A percentile compares a stretch with the other conserved stretches of the same genome.
Conservation (phyloP, 2,329 filamentous ascomycete genomes). For the Botrytis porri region DNA sequence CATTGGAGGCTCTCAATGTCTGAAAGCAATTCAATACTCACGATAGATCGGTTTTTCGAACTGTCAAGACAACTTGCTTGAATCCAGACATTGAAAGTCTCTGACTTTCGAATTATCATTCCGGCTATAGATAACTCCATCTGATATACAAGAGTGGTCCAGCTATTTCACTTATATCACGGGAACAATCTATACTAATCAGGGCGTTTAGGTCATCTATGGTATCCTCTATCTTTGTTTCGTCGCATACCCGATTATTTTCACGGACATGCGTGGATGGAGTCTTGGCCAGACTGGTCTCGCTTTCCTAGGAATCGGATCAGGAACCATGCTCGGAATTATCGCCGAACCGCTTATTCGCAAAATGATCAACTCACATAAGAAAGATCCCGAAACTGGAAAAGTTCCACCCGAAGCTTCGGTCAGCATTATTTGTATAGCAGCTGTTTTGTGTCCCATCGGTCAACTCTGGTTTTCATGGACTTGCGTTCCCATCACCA, state of each 20-base stretch:
- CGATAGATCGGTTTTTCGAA: neutral
- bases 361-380: conserved; percentile 72
- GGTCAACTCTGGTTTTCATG: conserved; percentile 86
- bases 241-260: conserved; percentile 85
- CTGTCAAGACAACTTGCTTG: neutral
- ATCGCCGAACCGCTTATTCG: conserved; percentile 69
- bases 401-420: conserved; percentile 74
- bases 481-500: conserved; percentile 73
- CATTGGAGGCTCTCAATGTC: neutral
- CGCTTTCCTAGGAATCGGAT: conserved; percentile 70
- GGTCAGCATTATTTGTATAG: conserved; percentile 75
- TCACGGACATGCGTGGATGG: conserved; percentile 72
- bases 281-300: conserved; percentile 69
- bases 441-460: conserved; percentile 67
- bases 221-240: conserved; percentile 88
- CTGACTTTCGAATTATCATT: neutral
- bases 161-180: neutral
- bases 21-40: neutral
- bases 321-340: conserved; percentile 61
- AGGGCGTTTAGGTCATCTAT: conserved; percentile 60
- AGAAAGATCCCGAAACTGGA: conserved; percentile 71
- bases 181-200: neutral
- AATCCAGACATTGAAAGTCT: neutral
- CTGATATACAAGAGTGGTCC: neutral
- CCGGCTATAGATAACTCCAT: neutral